Base-by-base conservation (phyloP, 139 green algal species). In the Marvania coccoides region DNA sequence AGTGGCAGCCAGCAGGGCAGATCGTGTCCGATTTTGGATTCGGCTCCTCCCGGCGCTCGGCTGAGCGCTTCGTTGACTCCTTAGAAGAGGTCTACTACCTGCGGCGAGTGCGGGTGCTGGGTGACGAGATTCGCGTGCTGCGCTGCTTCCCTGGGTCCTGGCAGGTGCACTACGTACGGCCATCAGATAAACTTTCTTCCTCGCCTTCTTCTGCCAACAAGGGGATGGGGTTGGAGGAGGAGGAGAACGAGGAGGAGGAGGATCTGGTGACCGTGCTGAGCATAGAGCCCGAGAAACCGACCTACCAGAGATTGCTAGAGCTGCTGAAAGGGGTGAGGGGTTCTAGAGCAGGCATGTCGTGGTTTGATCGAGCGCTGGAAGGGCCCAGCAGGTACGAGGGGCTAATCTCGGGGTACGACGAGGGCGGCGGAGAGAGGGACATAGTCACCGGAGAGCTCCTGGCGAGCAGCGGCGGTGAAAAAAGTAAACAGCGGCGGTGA, bases 21-120 rank as follows among this genome's bases (percentile, higher is more conserved):
- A 61, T 86, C 31, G 70, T 83, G 23, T 83, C 75, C 58, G 82
- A 87, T 65, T 87, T 88, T 79, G 79, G 79, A 8, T 86, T 93
- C 76, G 86, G 86, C 14, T 47, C 26, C 4, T 47, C 63, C 24
- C 62, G 69, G 26, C 67, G 71, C 39, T 37, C 61, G 10, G 66
- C 72, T 2, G 78, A 91, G 67, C 51, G 72, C 12, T 84, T 91
- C 59, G 69, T 91, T 31, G 47, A 48, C 1, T 63, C 30, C 38
- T 88, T 93, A 47, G 15, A 77, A 26, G 73, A 81, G 33, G 72
- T 83, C 1, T 93, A 89, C 74, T 81, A 72, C 61, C 71, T 91
- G 24, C 72, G 75, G 53, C 81, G 89, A 63, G 34, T 70, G 24
- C 58, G 67, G 15, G 66, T 89, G 47, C 77, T 82, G 51, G 85